phyloP scores from a whole-genome alignment of 805 yeast genomes.

The Wickerhamiella kazuoi region DNA sequence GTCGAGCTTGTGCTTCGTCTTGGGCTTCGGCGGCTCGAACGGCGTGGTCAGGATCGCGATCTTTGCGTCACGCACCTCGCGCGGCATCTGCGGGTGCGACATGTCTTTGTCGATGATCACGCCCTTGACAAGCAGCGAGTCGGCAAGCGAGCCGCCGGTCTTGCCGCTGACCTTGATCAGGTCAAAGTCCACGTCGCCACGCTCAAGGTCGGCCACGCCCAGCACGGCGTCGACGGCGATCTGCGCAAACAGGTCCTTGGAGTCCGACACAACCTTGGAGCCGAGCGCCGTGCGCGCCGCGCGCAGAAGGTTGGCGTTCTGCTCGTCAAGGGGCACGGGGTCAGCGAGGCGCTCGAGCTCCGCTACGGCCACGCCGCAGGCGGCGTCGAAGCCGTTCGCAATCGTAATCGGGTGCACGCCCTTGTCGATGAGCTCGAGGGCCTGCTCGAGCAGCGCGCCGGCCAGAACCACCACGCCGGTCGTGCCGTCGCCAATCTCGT shows the following conservation, averaged over 20 bases:
- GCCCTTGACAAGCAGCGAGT: conserved; percentile 72
- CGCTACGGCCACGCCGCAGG: conserved; percentile 74
- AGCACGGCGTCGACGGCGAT: conserved; percentile 96
- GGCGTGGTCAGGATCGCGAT: conserved; percentile 95
- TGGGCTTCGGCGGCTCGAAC: conserved; percentile 98
- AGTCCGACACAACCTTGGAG: conserved; percentile 84
- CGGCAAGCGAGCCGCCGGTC: conserved; percentile 85
- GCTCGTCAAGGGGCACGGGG: conserved; percentile 35
- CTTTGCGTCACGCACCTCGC: conserved; percentile 56
- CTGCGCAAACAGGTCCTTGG: conserved; percentile 82
- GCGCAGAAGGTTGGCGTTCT: conserved; percentile 39
- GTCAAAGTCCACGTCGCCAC: conserved; percentile 94
- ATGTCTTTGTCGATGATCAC: conserved; percentile 91
- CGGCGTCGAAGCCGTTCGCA: conserved; percentile 95
- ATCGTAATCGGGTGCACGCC: conserved; percentile 95
- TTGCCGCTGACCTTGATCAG: conserved; percentile 88
- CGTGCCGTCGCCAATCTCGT: conserved; percentile 97
- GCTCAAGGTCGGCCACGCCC: conserved; percentile 75
- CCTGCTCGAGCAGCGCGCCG: conserved; percentile 85
- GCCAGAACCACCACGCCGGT: conserved; percentile 97
- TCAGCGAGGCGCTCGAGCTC: conserved; percentile 65
- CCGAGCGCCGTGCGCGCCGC: conserved; percentile 94
- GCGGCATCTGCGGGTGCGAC: conserved; percentile 97
- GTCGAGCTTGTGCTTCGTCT: conserved; percentile 92
- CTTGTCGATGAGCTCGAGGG: conserved; percentile 80